Base-by-base conservation (phyloP, 495 filamentous ascomycete species). In the Penicillium egyptiacum region DNA sequence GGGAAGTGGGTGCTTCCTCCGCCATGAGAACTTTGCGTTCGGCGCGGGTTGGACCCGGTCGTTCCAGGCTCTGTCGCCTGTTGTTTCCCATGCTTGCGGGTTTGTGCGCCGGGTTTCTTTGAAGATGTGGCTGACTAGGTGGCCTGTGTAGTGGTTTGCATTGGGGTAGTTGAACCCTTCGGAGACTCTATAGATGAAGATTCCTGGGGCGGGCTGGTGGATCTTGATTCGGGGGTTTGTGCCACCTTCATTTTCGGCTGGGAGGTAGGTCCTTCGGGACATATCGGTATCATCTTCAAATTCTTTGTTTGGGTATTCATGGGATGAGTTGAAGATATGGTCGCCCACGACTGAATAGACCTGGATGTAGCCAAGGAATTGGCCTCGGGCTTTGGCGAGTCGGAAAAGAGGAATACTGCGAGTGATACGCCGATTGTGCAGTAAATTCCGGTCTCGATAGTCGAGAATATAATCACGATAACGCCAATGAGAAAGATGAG, bases 141-240 rank as follows among this genome's bases (percentile, higher is more conserved):
- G 76, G 62, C 95, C 91, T 31, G 94, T 82, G 65, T 94, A 92
- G 70, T 92, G 88, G 63, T 86, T 87, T 20, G 89, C 90, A 61
- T 95, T 97, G 50, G 91, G 89, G 65, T 96, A 97, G 75, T 92
- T 91, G 78, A 93, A 96, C 26, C 91, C 91, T 75, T 97, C 92
- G 2, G 90, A 87, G 74, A 96, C 95, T 45, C 92, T 84, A 74
- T 95, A 97, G 67, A 97, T 95, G 75, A 96, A 96, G 58, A 96
- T 83, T 45, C 93, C 92, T 3, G 92, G 91, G 62, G 91, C 92
- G 4, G 92, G 91, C 54, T 80, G 83, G 51, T 86, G 71, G 10
- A 94, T 75, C 8, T 88, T 81, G 56, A 97, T 75, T 17, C 86
- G 77, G 7, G 93, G 92, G 68, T 97, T 97, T 12, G 88, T 90